These are phyloP conservation scores for Marasmius fiardii DNA, from an alignment of 1,284 basidiomycete species.

Conservation along the genomic window DNA sequence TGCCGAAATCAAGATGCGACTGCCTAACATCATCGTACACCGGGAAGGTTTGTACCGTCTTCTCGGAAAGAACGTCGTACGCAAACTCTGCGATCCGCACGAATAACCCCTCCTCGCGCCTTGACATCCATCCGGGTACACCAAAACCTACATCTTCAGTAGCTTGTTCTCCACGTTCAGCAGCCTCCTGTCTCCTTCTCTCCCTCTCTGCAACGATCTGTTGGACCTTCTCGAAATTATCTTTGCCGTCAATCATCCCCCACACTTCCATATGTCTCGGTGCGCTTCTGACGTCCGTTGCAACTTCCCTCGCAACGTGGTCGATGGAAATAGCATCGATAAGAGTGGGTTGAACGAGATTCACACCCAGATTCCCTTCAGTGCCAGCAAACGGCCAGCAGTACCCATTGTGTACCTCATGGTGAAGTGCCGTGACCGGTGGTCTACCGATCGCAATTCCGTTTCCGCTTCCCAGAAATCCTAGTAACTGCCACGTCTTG, in stretches of 20 bases:
- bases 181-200: constrained; percentile 31
- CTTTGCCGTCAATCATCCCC: constrained; percentile 77
- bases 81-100: constrained; percentile 76
- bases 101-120: constrained; percentile 48
- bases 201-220: constrained; percentile 45
- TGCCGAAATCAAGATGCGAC: constrained; percentile 74
- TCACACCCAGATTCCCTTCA: constrained; percentile 79
- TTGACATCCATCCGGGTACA: constrained; percentile 49
- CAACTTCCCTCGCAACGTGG: constrained; percentile 78
- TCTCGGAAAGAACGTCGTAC: constrained; percentile 70
- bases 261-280: constrained; percentile 88
- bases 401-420: constrained; percentile 76
- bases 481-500: constrained; percentile 40
- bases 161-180: constrained; percentile 31
- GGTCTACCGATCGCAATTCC: constrained; percentile 71
- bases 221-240: constrained; percentile 61
- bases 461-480: constrained; percentile 51
- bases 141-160: constrained; percentile 25
- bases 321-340: constrained; percentile 85
- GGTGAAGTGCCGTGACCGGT: constrained; percentile 83
- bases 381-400: constrained; percentile 92
- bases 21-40: constrained; percentile 64
- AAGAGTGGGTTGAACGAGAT: constrained; percentile 65
- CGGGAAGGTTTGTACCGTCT: constrained; percentile 85
- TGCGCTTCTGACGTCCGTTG: constrained; percentile 76